phyloP scores from a whole-genome alignment of 2,329 filamentous ascomycete genomes.

The Fusarium sacchari region DNA sequence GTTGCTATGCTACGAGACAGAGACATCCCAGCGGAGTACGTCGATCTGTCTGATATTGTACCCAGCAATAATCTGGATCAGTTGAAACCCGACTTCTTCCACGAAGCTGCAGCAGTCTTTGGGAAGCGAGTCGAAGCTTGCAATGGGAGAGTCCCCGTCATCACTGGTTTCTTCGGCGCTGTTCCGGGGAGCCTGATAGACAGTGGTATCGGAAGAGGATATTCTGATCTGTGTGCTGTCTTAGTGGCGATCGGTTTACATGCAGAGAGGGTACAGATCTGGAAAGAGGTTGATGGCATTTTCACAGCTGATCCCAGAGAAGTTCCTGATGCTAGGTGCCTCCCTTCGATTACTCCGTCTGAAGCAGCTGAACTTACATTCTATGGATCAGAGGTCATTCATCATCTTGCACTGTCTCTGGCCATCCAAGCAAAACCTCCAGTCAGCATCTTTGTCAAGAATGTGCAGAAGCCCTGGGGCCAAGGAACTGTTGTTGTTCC shows the following conservation, averaged over 20 bases:
- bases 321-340: background rate
- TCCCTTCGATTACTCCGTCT: background rate
- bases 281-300: background rate
- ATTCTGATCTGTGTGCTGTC: background rate
- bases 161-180: background rate
- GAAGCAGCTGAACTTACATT: background rate
- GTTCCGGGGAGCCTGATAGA: background rate
- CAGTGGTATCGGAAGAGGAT: background rate
- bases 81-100: background rate
- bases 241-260: background rate
- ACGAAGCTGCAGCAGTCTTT: background rate
- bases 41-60: background rate
- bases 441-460: background rate
- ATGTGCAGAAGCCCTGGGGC: background rate
- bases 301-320: background rate
- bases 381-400: background rate
- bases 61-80: background rate
- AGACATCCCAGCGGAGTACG: background rate
- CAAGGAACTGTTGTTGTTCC: background rate
- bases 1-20: background rate
- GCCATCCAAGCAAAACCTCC: background rate
- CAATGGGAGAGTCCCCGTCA: background rate
- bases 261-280: background rate
- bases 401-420: background rate
- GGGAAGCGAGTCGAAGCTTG: background rate